Conservation (phyloP, 2,329 filamentous ascomycete genomes). For the Anthostomella pinea region DNA sequence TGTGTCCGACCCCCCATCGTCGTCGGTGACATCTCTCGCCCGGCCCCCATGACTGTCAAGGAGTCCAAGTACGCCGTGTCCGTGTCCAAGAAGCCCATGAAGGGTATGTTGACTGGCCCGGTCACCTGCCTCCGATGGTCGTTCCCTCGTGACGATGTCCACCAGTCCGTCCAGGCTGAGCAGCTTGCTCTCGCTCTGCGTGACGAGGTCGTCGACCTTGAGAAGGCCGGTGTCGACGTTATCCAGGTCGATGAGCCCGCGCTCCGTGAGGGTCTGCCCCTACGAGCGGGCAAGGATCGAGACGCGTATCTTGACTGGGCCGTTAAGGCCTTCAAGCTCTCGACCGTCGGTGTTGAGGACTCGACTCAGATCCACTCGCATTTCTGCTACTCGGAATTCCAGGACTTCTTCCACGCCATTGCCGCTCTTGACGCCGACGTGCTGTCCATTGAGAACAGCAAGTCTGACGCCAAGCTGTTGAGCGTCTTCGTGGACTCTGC, state of each 20-base stretch:
- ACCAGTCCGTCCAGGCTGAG: slow-evolving; percentile 98
- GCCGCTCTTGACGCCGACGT: slow-evolving; percentile 97
- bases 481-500: slow-evolving; percentile 97
- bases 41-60: slow-evolving; percentile 98
- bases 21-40: slow-evolving; percentile 96
- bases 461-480: slow-evolving; percentile 98
- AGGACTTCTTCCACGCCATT: slow-evolving; percentile 99
- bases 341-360: slow-evolving; percentile 89
- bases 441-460: slow-evolving; percentile 99
- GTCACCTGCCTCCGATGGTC: slow-evolving; percentile 99
- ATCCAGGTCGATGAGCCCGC: slow-evolving; percentile 99
- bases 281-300: slow-evolving; percentile 89
- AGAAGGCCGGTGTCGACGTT: slow-evolving; percentile 93
- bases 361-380: slow-evolving; percentile 99
- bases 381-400: slow-evolving; percentile 99
- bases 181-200: slow-evolving; percentile 97
- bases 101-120: slow-evolving; percentile 99
- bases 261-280: slow-evolving; percentile 97
- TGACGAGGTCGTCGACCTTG: slow-evolving; percentile 96
- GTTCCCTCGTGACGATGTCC: slow-evolving; percentile 98
- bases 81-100: slow-evolving; percentile 98
- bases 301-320: slow-evolving; percentile 97
- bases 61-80: slow-evolving; percentile 98
- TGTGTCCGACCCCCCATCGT: slow-evolving; percentile 98
- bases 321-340: slow-evolving; percentile 95